Conservation (phyloP, 371 early-diverging fungal genomes). For the Mortierella sp. region DNA sequence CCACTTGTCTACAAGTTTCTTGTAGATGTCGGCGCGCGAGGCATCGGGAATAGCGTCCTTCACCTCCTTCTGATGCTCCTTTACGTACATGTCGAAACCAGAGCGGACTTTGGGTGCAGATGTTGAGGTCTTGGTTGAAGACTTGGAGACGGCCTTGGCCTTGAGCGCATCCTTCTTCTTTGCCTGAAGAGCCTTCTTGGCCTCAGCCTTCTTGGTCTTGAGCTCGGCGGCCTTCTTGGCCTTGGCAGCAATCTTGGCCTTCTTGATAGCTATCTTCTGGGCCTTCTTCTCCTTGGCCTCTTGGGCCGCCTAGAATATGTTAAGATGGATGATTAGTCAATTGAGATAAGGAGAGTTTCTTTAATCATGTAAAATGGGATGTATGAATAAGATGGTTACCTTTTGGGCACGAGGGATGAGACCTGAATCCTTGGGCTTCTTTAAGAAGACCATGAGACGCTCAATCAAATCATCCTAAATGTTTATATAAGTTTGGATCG, state of each 20-base stretch:
- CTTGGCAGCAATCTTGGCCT: slow-evolving; percentile 39
- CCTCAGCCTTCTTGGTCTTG: slow-evolving; percentile 37
- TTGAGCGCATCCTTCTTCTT: slow-evolving; percentile 46
- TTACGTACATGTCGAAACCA: slow-evolving; percentile 47
- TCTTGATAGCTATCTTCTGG: slow-evolving; percentile 30
- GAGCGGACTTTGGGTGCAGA: slow-evolving; percentile 38
- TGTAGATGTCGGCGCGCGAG: slow-evolving; percentile 47
- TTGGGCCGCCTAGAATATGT: slow-evolving; percentile 10
- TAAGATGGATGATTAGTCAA: neutral
- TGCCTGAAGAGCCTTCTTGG: slow-evolving; percentile 27
- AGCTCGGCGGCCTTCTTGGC: slow-evolving; percentile 42
- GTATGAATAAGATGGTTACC: slow-evolving; percentile 19
- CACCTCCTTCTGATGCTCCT: slow-evolving; percentile 46
- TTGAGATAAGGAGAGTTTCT: neutral
- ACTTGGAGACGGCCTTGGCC: slow-evolving; percentile 35
- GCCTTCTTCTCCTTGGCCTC: slow-evolving; percentile 47
- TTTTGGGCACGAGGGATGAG: slow-evolving; percentile 49
- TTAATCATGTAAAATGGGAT: too few relatives aligned
- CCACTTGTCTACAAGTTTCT: slow-evolving; percentile 51
- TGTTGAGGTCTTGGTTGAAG: slow-evolving; percentile 7
- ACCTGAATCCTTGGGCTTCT: slow-evolving; percentile 54
- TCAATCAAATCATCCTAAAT: slow-evolving; percentile 49
- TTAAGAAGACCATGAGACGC: slow-evolving; percentile 51
- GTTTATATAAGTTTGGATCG: neutral
- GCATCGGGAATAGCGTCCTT: slow-evolving; percentile 42